Percentiles rank a stretch among this genome's conserved stretches.
These are phyloP conservation scores for Castanospermum australe DNA, from an alignment of 306 rosid species.

Conservation along the genomic window DNA sequence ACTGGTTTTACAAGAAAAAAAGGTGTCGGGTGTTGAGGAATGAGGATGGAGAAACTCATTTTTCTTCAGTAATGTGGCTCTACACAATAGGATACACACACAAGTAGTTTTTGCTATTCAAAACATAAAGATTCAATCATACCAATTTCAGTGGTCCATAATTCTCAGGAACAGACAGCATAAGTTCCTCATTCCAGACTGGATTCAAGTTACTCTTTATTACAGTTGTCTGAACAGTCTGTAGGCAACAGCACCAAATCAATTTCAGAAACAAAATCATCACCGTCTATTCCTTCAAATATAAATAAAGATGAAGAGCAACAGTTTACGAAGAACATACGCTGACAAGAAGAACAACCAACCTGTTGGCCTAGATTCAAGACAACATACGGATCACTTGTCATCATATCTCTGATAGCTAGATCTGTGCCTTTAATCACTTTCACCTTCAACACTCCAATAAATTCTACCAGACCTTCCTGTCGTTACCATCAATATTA, in stretches of 20 bases:
- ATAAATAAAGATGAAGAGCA: slow-evolving; percentile 14
- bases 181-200: slow-evolving; percentile 96
- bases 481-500: slow-evolving; percentile 50
- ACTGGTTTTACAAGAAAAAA: neutral
- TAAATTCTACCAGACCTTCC: slow-evolving; percentile 93
- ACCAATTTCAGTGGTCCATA: slow-evolving; percentile 86
- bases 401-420: slow-evolving; percentile 92
- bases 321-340: slow-evolving; percentile 12
- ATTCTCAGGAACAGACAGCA: slow-evolving; percentile 87
- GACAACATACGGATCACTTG: slow-evolving; percentile 96
- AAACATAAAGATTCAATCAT: slow-evolving; percentile 29
- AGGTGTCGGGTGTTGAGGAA: neutral
- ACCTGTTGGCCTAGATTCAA: slow-evolving; percentile 91
- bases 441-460: slow-evolving; percentile 91
- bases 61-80: neutral
- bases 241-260: slow-evolving; percentile 26
- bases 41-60: neutral
- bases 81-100: neutral
- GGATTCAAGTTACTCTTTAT: slow-evolving; percentile 88
- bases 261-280: slow-evolving; percentile 33
- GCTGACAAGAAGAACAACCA: slow-evolving; percentile 26
- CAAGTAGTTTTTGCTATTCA: neutral
- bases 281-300: slow-evolving; percentile 14
- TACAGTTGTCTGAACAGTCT: slow-evolving; percentile 74
- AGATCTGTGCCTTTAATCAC: slow-evolving; percentile 83